Base-by-base conservation (phyloP, 2,329 filamentous ascomycete genomes). In the Xylariaceae sp. region DNA sequence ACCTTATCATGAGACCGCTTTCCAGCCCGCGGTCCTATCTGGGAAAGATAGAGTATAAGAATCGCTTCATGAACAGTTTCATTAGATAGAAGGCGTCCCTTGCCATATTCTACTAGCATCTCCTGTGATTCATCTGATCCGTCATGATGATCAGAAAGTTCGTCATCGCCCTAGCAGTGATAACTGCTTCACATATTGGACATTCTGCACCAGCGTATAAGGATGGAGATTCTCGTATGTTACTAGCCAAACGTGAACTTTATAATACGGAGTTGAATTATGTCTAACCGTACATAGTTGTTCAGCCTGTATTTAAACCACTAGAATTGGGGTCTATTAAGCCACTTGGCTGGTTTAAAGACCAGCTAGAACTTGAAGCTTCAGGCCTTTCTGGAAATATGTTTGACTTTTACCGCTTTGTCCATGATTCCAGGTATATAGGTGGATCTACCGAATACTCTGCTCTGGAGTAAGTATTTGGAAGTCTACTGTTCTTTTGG, bases 391-490 rank as follows among this genome's bases (percentile, higher is more conserved):
- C 59, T 3, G 63, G 65, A 6, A 58, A 67, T 32, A 59, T 79
- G 61, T 74, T 77, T 62, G 79, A 83, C 41, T 84, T 85, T 63
- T 85, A 81, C 66, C 73, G 73, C 29, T 80, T 77, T 60, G 80
- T 85, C 20, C 71, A 74, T 6, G 65, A 81, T 51, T 77, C 74
- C 4, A 71, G 70, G 5, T 86, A 80, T 78, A 65, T 81, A 1
- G 81, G 80, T 2, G 79, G 80, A 4, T 63, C 71, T 20, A 67
- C 70, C 5, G 80, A 84, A 61, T 85, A 85, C 64, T 80, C 75
- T 18, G 70, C 68, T 18, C 66, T 84, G 3, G 75, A 82, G 57
- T 57, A 54, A 14, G 54, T 57, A 3, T 43, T 19, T 18, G 14
- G 14, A 7, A 37, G 32, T 37, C 3, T 37, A 16, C 9, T 16